A percentile compares a stretch with the other conserved stretches of the same genome.
Evolutionary conservation across 2,329 filamentous ascomycete species (phyloP).

Genomic region (Tolypocladium album): DNA sequence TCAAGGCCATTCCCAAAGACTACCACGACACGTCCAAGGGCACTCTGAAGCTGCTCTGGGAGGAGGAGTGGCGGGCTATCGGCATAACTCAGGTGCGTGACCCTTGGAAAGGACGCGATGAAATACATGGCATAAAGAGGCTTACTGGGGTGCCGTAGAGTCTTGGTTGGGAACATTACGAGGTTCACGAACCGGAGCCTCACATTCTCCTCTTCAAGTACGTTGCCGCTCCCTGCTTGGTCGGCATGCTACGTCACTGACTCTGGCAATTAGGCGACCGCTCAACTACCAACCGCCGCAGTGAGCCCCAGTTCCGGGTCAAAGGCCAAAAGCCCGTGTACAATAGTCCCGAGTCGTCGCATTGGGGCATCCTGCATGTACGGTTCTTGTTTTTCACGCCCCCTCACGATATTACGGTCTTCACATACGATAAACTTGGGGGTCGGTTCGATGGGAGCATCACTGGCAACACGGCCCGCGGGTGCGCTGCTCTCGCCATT

Average conservation of each 20-base stretch:
- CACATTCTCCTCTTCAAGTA: slow-evolving; percentile 99
- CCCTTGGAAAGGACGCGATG: not conserved
- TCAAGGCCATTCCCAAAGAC: slow-evolving; percentile 90
- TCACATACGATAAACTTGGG: slow-evolving; percentile 5
- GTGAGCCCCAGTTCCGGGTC: slow-evolving; percentile 15
- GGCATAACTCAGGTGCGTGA: slow-evolving; percentile 83
- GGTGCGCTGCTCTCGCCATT: not conserved
- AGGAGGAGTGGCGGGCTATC: slow-evolving; percentile 94
- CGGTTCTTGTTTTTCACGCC: slow-evolving; percentile 8
- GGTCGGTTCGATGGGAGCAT: slow-evolving; percentile 3
- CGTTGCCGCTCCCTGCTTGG: not conserved
- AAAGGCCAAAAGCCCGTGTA: slow-evolving; percentile 8
- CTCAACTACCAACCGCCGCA: slow-evolving; percentile 74
- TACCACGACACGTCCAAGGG: slow-evolving; percentile 85
- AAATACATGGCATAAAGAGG: not conserved
- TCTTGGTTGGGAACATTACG: slow-evolving; percentile 97
- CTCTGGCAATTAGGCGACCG: slow-evolving; percentile 49
- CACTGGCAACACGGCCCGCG: not conserved
- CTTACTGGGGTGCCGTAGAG: slow-evolving; percentile 47
- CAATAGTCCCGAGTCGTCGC: slow-evolving; percentile 8
- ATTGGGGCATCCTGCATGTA: slow-evolving; percentile 7
- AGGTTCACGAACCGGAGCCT: slow-evolving; percentile 96
- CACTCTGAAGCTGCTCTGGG: slow-evolving; percentile 92
- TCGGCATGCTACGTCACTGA: not conserved
- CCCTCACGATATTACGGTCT: slow-evolving; percentile 11